Evolutionary conservation across 306 rosid genomes (phyloP).

Genomic region (barrel medic (Medicago truncatula)): MtrunA17r5.0-ANR NC_053048.1:41415501-41416000

Average conservation of each 20-base stretch:
- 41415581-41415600: constrained; percentile 24
- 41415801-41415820: constrained; percentile 59
- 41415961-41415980: neutral
- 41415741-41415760: constrained; percentile 37
- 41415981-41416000: neutral
- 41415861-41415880: constrained; percentile 83
- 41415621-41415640: neutral
- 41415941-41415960: neutral
- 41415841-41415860: constrained; percentile 64
- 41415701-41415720: neutral
- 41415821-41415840: constrained; percentile 56
- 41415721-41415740: constrained; percentile 7
- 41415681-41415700: constrained; percentile 46
- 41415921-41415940: neutral
- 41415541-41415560: constrained; percentile 25
- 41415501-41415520: neutral
- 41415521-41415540: neutral
- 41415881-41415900: constrained; percentile 87
- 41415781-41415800: constrained; percentile 44
- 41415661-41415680: constrained; percentile 3
- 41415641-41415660: constrained; percentile 36
- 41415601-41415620: neutral
- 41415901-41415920: constrained; percentile 78
- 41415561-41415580: constrained; percentile 38
- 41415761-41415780: constrained; percentile 24